Evolutionary conservation across 2,329 filamentous ascomycete species (phyloP), one percentile per base, ranked within the genome.

Genomic region (Talaromyces rugulosus): DNA sequence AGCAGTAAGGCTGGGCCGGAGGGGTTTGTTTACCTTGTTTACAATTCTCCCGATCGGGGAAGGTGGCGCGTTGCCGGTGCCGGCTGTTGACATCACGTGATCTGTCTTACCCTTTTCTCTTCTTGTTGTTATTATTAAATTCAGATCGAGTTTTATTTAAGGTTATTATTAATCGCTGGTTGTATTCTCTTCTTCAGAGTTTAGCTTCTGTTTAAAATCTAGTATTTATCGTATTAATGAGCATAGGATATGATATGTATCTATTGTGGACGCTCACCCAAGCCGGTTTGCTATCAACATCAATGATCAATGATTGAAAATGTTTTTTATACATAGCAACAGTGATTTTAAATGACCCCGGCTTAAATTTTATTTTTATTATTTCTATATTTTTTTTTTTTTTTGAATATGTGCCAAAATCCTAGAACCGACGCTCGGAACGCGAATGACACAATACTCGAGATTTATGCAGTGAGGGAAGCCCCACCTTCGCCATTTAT

Each of bases 21-120:
- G 61, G 61, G 61, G 61, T 56, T 51, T 55, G 57, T 56, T 51
- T 56, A 23, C 42, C 42, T 62, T 62, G 65, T 72, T 73, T 76
- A 77, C 74, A 77, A 76, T 76, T 76, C 72, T 77, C 75, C 71
- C 65, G 60, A 75, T 73, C 54, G n/a, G 72, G 74, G 58, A 70
- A 67, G 64, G 70, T 61, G 68, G 44, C 57, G 52, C 57, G 31
- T 52, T 59, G 56, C 61, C 47, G 51, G 54, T 61, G 54, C 16
- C 28, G 18, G 50, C 40, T 47, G 56, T 64, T 57, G 23, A 8
- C 18, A 53, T 64, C 60, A 62, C 57, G 62, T 64, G 59, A 54
- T 47, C 5, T 27, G 16, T n/a, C 5, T 40, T 5, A 12, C 11
- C 4, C 33, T 34, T 34, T 34, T 12, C 23, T 23, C 1, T 23